Evolutionary conservation across 441 rosid species (phyloP), one percentile per base, ranked within the genome.

Genomic region (Erodium texanum): DNA sequence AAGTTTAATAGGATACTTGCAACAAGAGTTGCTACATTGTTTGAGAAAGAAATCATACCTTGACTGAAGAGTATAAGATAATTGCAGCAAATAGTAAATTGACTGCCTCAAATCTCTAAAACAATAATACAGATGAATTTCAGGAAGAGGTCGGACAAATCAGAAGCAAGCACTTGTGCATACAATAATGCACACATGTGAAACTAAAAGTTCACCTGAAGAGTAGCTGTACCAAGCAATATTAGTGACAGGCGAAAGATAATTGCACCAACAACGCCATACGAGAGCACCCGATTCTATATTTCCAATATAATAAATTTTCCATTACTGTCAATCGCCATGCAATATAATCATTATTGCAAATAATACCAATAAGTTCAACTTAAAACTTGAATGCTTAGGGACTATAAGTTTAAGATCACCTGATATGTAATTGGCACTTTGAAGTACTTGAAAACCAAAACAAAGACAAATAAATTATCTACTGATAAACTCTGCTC

Each of bases 401-500:
- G 68, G 67, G 66, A 64, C 36, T 50, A 74, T 62, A 58, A 50
- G 70, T 62, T 71, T 22, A 56, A 48, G 22, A 52, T 69, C 70
- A 92, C 98, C 98, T 92, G 98, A 71, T 88, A 92, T 82, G 69
- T 75, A 24, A 75, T 74, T 69, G 98, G 98, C 68, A 90, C 97
- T 81, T 92, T 88, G 79, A 90, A 92, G 76, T 90, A 92, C 79
- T 87, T 90, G 88, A 92, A 92, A 73, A 92, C 67, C 71, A 92
- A 86, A 71, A 92, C 87, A 79, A 92, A 92, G 78, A 92, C 90
- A 69, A 92, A 92, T 66, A 92, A 82, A 82, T 92, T 92, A 79
- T 92, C 98, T 66, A 90, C 98, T 1, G 98, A 92, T 81, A 92
- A 86, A 77, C 97, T 92, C 81, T 92, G 97, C 92, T 92, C 97